Percentiles rank a stretch among this genome's conserved stretches.
Evolutionary conservation across 305 asterid species (phyloP).

Genomic region (Withania somnifera): DNA sequence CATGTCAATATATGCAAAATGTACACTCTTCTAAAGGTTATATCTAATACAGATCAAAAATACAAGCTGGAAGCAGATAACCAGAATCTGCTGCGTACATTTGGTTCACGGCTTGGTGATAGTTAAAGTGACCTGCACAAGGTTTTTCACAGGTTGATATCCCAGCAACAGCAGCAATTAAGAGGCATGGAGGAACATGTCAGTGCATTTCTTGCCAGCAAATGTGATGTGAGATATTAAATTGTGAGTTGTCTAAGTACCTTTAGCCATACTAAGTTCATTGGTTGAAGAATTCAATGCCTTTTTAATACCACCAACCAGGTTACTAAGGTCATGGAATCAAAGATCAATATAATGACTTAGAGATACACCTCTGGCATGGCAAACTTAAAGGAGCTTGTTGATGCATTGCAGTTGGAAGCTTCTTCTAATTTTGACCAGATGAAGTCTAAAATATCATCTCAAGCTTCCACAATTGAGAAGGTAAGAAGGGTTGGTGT

Average conservation of each 20-base stretch:
- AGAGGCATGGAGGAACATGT: slow-evolving; percentile 38
- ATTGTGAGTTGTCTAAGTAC: neutral
- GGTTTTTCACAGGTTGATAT: slow-evolving; percentile 37
- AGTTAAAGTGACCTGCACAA: slow-evolving; percentile 58
- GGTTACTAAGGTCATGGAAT: slow-evolving; percentile 56
- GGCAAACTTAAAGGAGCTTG: slow-evolving; percentile 33
- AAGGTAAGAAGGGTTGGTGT: slow-evolving; percentile 31
- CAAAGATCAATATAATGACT: slow-evolving; percentile 43
- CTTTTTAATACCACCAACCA: slow-evolving; percentile 10
- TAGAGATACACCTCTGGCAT: slow-evolving; percentile 46
- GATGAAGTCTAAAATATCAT: slow-evolving; percentile 34
- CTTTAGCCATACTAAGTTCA: neutral
- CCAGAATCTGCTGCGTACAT: slow-evolving; percentile 39
- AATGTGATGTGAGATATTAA: slow-evolving; percentile 42
- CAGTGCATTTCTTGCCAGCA: slow-evolving; percentile 43
- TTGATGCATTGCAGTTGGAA: slow-evolving; percentile 36
- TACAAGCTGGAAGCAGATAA: slow-evolving; percentile 52
- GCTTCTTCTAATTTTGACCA: slow-evolving; percentile 51
- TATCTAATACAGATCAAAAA: slow-evolving; percentile 43
- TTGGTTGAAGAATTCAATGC: slow-evolving; percentile 8
- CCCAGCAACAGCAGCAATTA: slow-evolving; percentile 61
- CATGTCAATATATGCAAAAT: neutral
- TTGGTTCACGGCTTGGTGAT: slow-evolving; percentile 51
- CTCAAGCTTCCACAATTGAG: slow-evolving; percentile 42
- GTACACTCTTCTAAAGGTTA: neutral